A percentile compares a stretch with the other conserved stretches of the same genome.
These are phyloP conservation scores for Aspergillus sp. DNA, from an alignment of 2,329 filamentous ascomycete species.

Conservation along the genomic window DNA sequence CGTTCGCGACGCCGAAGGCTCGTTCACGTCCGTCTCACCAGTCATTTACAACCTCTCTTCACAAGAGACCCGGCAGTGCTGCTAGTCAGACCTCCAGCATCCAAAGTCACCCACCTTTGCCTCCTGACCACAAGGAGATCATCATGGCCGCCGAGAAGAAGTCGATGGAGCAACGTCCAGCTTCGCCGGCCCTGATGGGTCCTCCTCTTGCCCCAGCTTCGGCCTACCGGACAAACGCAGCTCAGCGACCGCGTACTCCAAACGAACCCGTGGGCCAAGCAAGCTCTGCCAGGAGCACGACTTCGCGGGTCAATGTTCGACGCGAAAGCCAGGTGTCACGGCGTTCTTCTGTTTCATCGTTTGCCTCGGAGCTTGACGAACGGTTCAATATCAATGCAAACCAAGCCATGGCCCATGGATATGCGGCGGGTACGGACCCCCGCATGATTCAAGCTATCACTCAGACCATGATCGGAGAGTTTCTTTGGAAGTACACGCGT, in stretches of 20 bases:
- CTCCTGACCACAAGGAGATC: slow-evolving; percentile 75
- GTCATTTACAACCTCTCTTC: slow-evolving; percentile 29
- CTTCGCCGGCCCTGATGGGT: slow-evolving; percentile 63
- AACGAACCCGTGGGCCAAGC: slow-evolving; percentile 49
- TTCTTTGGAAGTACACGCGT: slow-evolving; percentile 97
- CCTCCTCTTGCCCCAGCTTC: slow-evolving; percentile 83
- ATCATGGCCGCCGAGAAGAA: slow-evolving; percentile 75
- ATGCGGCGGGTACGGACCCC: slow-evolving; percentile 77
- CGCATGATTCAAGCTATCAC: slow-evolving; percentile 99
- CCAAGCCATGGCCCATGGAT: slow-evolving; percentile 54
- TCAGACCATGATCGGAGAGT: slow-evolving; percentile 99
- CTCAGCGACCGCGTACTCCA: slow-evolving; percentile 61
- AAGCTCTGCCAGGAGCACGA: slow-evolving; percentile 48
- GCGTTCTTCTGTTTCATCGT: slow-evolving; percentile 89
- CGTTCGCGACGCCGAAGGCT: slow-evolving; percentile 38
- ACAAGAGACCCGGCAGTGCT: slow-evolving; percentile 68
- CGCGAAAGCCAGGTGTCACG: slow-evolving; percentile 53
- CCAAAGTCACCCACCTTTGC: slow-evolving; percentile 68
- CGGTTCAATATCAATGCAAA: slow-evolving; percentile 74
- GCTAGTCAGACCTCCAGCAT: slow-evolving; percentile 60
- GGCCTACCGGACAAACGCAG: slow-evolving; percentile 55
- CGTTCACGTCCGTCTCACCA: slow-evolving; percentile 31
- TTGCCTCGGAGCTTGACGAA: slow-evolving; percentile 88
- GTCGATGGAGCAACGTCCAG: slow-evolving; percentile 47
- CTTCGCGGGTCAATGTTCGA: slow-evolving; percentile 58